Base-by-base conservation (phyloP, 257 asterid genomes). In the Ajuga chamaepitys region DNA sequence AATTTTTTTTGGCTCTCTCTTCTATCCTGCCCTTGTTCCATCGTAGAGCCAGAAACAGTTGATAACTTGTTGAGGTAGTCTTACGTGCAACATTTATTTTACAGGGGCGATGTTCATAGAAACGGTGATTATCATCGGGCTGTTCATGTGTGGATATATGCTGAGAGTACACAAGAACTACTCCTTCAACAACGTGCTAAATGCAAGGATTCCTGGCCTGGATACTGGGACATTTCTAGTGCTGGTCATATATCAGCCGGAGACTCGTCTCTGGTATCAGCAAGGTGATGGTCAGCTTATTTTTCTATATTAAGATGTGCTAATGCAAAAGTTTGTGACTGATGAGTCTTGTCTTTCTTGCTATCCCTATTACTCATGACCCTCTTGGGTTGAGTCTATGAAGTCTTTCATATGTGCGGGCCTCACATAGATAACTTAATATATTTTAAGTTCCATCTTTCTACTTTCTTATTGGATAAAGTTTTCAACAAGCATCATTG, bases 201-300 rank as follows among this genome's bases (percentile, higher is more conserved):
- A 26, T 80, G 86, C 79, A 93, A 93, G 84, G 97, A 93, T 73
- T 93, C 97, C n/a, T 93, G 95, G 95, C 85, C 99, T 52, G 97
- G 95, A 25, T 67, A 66, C 67, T 93, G 99, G 99, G 99, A 93
- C 78, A 80, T 86, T 62, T 93, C 97, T 74, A 89, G 99, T 75
- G 99, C 97, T 56, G 99, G 99, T 63, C 99, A 93, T 75, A 86
- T 89, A 62, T 86, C 99, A 16, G 95, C 99, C 24, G 95, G 99
- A 28, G 99, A 93, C 80, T 84, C 95, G n/a, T 86, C 97, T 64
- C 95, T 93, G 34, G 75, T 81, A 64, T 77, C 97, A 17, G 99
- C 97, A 25, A 87, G 88, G 97, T 82, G 80, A 32, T 72, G 11
- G 21, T 62, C 55, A 66, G 42, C 24, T 28, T 52, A 24, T 50